Base-by-base conservation (phyloP, 192 early-diverging fungal genomes). In the Coemansia sp. region DNA sequence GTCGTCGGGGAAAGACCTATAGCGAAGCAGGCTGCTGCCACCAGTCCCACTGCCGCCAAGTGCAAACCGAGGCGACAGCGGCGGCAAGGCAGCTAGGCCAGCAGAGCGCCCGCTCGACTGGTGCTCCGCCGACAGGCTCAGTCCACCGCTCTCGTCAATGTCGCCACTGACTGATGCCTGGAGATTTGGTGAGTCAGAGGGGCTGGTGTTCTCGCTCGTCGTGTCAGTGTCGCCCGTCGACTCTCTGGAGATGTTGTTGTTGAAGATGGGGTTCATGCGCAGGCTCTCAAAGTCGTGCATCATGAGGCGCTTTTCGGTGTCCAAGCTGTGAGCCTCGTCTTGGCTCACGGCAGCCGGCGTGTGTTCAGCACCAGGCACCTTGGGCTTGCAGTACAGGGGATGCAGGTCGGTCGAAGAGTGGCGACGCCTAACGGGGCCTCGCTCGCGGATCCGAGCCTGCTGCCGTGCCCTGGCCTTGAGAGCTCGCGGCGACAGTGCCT, bases 401-500 rank as follows among this genome's bases (percentile, higher is more conserved):
- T 77, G 73, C 60, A 85, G 71, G 66, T 76, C 86, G 16, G 71
- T 85, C 57, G 62, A 83, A 45, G 84, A 89, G 77, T 74, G 88
- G 31, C 78, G 57, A 60, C 84, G 85, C 13, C 76, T 68, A 34
- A 83, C 66, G 0, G 73, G 70, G 5, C 72, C 72, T 33, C 76
- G 65, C 9, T 73, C 61, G 34, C 66, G 72, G 36, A 73, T 63
- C 23, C 77, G 71, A 11, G 78, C 83, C 59, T 85, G 83, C 62
- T 89, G 90, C 23, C 88, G 76, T 26, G 92, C 86, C 13, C 93
- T 84, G 34, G 90, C 86, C 43, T 87, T 85, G 18, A 98, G 68
- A 20, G 93, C 89, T 61, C 90, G 83, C 0, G 95, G 96, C 20
- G 93, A 93, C 61, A 98, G 85, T 0, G 94, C 95, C 41, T 99